Percentiles rank a stretch among this genome's conserved stretches.
phyloP scores from a whole-genome alignment of 139 green algal species.

The Chlamydomonas sphaeroides region DNA sequence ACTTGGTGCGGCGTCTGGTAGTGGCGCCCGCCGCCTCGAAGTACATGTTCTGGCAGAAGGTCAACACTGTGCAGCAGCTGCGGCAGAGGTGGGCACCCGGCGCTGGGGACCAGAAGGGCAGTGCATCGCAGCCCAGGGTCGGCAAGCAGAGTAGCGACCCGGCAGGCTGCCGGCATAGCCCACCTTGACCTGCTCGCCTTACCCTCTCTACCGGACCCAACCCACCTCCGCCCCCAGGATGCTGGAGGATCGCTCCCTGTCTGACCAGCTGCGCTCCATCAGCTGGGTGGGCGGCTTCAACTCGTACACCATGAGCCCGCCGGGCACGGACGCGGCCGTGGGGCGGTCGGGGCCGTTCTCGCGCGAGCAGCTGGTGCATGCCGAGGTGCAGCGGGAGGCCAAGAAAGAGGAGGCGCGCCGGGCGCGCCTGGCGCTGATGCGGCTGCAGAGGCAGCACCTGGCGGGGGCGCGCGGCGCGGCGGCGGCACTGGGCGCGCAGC shows the following conservation, averaged over 20 bases:
- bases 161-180: too few species aligned
- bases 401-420: neutral
- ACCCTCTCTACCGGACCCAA: too few species aligned
- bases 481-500: neutral
- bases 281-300: constrained; percentile 33
- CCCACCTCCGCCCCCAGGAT: constrained; percentile 20
- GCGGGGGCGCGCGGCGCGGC: neutral
- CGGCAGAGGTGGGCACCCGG: constrained; percentile 33
- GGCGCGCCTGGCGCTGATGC: neutral
- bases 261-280: constrained; percentile 48
- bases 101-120: too few species aligned
- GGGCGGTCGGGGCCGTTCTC: constrained; percentile 13
- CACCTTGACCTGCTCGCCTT: too few species aligned
- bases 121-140: too few species aligned
- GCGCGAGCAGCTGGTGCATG: neutral
- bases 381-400: neutral
- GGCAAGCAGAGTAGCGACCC: too few species aligned
- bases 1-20: constrained; percentile 51
- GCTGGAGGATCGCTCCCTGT: constrained; percentile 49
- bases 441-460: neutral
- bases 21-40: constrained; percentile 51
- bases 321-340: constrained; percentile 5
- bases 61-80: constrained; percentile 43
- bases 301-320: neutral
- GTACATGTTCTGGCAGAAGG: constrained; percentile 63